A percentile compares a stretch with the other conserved stretches of the same genome.
Evolutionary conservation across 2,329 filamentous ascomycete genomes (phyloP).

Genomic region (Alternaria sp.): DNA sequence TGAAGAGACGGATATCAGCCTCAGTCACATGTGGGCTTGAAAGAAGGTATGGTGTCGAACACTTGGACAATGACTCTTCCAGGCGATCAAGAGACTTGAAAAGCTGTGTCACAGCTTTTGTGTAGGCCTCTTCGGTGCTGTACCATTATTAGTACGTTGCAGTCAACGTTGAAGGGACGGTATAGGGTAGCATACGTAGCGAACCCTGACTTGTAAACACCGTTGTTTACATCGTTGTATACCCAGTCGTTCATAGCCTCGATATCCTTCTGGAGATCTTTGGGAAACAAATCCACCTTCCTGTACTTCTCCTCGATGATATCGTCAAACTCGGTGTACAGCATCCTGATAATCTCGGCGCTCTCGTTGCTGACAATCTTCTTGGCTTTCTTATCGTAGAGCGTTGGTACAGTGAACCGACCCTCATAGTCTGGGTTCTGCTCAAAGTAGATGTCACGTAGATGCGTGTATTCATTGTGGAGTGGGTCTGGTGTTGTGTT

Average conservation of each 20-base stretch:
- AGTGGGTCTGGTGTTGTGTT: slow-evolving; percentile 69
- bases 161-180: not conserved
- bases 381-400: slow-evolving; percentile 80
- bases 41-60: slow-evolving; percentile 57
- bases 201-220: slow-evolving; percentile 62
- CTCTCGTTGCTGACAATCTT: slow-evolving; percentile 92
- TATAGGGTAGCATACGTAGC: slow-evolving; percentile 51
- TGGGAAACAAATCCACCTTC: slow-evolving; percentile 56
- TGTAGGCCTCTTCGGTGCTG: slow-evolving; percentile 60
- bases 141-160: not conserved
- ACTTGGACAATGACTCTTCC: slow-evolving; percentile 53
- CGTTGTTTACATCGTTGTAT: slow-evolving; percentile 62
- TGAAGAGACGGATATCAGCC: slow-evolving; percentile 61
- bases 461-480: slow-evolving; percentile 72
- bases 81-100: slow-evolving; percentile 60
- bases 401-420: slow-evolving; percentile 85
- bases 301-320: slow-evolving; percentile 56
- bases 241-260: slow-evolving; percentile 62
- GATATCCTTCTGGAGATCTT: slow-evolving; percentile 55
- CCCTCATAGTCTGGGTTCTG: slow-evolving; percentile 75
- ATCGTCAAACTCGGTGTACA: slow-evolving; percentile 80
- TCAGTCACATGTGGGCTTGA: slow-evolving; percentile 57
- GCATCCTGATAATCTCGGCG: slow-evolving; percentile 90
- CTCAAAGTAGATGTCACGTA: slow-evolving; percentile 82
- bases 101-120: slow-evolving; percentile 55